Base-by-base conservation (phyloP, 306 rosid species). In the Acacia melanoxylon region DNA sequence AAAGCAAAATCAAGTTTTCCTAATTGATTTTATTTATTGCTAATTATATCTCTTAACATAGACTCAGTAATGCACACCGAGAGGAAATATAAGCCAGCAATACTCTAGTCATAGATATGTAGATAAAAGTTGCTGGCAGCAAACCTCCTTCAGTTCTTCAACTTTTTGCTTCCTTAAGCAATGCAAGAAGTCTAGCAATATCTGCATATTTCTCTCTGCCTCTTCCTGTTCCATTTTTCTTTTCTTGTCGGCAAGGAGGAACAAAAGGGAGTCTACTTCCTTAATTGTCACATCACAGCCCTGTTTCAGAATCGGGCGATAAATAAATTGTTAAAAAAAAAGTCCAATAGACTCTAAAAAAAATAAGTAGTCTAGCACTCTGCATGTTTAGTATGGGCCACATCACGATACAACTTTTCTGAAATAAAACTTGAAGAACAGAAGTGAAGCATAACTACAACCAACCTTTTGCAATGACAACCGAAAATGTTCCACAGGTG, bases 191-290 rank as follows among this genome's bases (percentile, higher is more conserved):
- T 94, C 98, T 8, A 93, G 81, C 84, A 95, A 83, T 76, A 95
- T 92, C 85, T 95, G 95, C 99, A 95, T 90, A 82, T 95, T 95
- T 93, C 94, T 89, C 83, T 92, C 97, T 7, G 99, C 94, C 86
- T 93, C 98, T 87, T 95, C 99, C 87, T 95, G 99, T 82, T 95
- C 97, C 97, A 93, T 95, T 88, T 95, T 95, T 86, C 94, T 91
- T 90, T 93, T 95, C 88, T 93, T 95, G 80, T 95, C 98, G 5
- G 94, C 68, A 72, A 95, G 92, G 72, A 95, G 89, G 54, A 81
- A 80, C 89, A 95, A 86, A 76, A 95, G 93, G 78, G 87, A 83
- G 88, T 95, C 97, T 24, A 95, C 77, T 88, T 93, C 99, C 90
- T 92, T 93, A 79, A 93, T 89, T 31, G 98, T 82, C 84, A 93